Evolutionary conservation across 2,329 filamentous ascomycete species (phyloP), one percentile per base, ranked within the genome.

Genomic region (Fusarium guadeloupense): DNA sequence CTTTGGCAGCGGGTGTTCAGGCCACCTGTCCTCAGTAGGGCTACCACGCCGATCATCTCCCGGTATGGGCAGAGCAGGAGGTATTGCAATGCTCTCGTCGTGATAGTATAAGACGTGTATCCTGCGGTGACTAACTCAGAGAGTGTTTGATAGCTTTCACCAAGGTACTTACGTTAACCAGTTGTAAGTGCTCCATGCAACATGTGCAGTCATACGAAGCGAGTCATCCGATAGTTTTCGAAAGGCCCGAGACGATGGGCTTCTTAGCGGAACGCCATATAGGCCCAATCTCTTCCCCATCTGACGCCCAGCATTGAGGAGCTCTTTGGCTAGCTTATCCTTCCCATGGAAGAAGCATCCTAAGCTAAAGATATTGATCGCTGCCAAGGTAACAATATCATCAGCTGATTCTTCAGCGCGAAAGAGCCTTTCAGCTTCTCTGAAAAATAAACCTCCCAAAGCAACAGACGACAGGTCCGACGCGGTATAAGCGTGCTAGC

Each of bases 161-260:
- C 9, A 6, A 19, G 10, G 20, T 17, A 53, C 50, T 53, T 14
- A 53, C 50, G 45, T 13, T 2, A 54, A 2, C 50, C 45, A 54
- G 1, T 42, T 54, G 6, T 41, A 54, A 6, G 35, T 51, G 6
- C 50, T 3, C 50, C 50, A 54, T 0, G 50, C 45, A 25, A 51
- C 45, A n/a, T 54, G 45, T 0, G 50, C 50, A 1, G 50, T 34
- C 45, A 51, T 42, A 0, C 45, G 35, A 12, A 41, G 0, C 2
- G 7, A 2, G 19, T 54, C 45, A 9, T 51, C 45, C 1, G 45
- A 35, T 0, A 54, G 4, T 6, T 35, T 21, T 16, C 48, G 35
- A 1, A 54, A 54, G 0, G 21, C 50, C 4, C 34, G 10, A 1
- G 14, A 23, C 2, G 45, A 23, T 4, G 35, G 21, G 17, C 23